Base-by-base conservation (phyloP, 2,329 filamentous ascomycete genomes). In the Ramularia endophylla region DNA sequence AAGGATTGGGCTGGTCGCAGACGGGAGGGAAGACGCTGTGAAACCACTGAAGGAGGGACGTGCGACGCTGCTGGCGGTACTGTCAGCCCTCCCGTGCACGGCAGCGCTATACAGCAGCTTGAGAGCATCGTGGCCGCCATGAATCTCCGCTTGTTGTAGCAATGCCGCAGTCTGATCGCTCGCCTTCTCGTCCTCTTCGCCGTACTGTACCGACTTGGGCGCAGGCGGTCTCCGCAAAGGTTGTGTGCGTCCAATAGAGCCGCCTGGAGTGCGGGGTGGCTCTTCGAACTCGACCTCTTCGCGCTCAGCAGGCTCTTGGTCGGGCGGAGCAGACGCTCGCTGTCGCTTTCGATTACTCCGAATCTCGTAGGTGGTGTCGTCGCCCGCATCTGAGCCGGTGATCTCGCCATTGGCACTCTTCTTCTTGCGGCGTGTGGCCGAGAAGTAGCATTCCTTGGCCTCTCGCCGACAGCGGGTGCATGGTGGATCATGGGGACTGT, bases 391-490 rank as follows among this genome's bases (percentile, higher is more conserved):
- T 6, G 57, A 51, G 20, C 61, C 63, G 38, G 63, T 66, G 43
- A 70, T 72, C 9, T 52, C 50, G 11, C 33, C 43, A 28, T 38
- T 49, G 18, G 69, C 78, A 35, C 75, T 75, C 73, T 92, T 94
- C 61, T 88, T 80, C 79, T 97, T 97, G 60, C 92, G 81, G 37
- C 92, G 78, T 22, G 89, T 97, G 15, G 88, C 87, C 48, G 88
- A 94, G 72, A 98, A 98, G 74, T 84, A 94, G 71, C 92, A 98
- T 58, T 95, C 84, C 65, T 97, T 97, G 69, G 83, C 87, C 71
- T 98, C 92, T 53, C 92, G 82, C 39, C 88, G 83, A 64, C 92
- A 98, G 60, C 92, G 81, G 45, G 90, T 85, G 65, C 92, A 98
- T 2, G 92, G 92, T 41, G 90, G 90, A 56, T 94, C 87, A 65